These are phyloP conservation scores for Albifimbria verrucaria DNA, from an alignment of 2,329 filamentous ascomycete species.

Conservation along the genomic window DNA sequence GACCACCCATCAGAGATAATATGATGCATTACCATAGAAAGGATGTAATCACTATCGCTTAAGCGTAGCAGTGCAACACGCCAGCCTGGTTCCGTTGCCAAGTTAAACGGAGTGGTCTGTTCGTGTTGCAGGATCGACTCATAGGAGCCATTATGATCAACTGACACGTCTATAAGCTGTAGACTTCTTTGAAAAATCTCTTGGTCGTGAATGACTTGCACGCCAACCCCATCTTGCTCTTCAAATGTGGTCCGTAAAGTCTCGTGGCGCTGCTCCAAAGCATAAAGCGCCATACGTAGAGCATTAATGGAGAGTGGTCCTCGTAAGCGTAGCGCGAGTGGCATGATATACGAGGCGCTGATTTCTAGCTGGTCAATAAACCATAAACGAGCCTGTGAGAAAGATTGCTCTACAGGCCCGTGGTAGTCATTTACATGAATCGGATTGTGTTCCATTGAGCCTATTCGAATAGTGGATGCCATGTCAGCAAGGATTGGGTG, in stretches of 20 bases:
- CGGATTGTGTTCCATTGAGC: not conserved
- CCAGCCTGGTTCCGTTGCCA: too few relatives aligned
- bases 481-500: constrained; percentile 2
- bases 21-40: constrained; percentile 13
- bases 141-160: not conserved
- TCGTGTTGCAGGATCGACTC: not conserved
- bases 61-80: too few relatives aligned
- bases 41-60: too few relatives aligned
- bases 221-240: not conserved
- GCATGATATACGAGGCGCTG: constrained; percentile 4
- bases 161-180: not conserved
- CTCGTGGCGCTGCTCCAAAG: constrained; percentile 11
- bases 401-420: constrained; percentile 9
- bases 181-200: not conserved
- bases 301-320: not conserved
- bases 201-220: constrained; percentile 3
- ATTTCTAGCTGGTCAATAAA: constrained; percentile 11
- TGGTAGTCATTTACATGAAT: not conserved
- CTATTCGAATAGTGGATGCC: not conserved
- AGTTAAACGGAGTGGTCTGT: not conserved
- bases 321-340: constrained; percentile 3
- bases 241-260: not conserved
- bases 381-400: constrained; percentile 11
- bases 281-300: not conserved
- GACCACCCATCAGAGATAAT: constrained; percentile 14